Conservation (phyloP, 140 eudicot species). For the Flaveria floridana region DNA sequence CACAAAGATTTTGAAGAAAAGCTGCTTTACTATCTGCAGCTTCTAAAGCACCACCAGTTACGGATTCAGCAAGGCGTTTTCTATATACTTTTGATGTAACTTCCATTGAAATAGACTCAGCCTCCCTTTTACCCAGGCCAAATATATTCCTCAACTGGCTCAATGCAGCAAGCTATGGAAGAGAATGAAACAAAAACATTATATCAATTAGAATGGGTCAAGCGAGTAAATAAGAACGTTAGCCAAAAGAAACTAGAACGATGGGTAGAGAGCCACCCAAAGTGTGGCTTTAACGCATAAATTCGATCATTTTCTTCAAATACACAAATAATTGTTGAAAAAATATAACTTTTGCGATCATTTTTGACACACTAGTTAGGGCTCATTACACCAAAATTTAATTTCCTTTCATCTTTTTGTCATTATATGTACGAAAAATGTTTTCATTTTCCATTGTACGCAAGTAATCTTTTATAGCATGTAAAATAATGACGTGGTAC, state of each 20-base stretch:
- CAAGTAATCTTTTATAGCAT: constrained; percentile 1
- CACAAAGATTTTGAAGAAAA: constrained; percentile 88
- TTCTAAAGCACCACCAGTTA: constrained; percentile 65
- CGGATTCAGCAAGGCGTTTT: constrained; percentile 73
- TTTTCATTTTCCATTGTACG: background rate
- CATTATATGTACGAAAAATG: background rate
- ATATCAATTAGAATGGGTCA: background rate
- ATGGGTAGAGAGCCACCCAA: background rate
- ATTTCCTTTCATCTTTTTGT: background rate
- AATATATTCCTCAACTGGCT: constrained; percentile 81
- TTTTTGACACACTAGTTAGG: background rate
- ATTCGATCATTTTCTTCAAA: background rate
- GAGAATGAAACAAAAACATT: background rate
- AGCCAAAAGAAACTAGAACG: background rate
- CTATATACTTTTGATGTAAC: constrained; percentile 81
- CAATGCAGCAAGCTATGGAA: constrained; percentile 71
- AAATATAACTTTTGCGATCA: background rate
- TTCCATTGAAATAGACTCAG: constrained; percentile 73
- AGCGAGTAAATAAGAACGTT: background rate
- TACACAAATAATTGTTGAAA: background rate
- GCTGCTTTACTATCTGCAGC: constrained; percentile 94
- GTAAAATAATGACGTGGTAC: background rate
- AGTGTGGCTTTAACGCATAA: background rate
- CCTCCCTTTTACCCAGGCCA: constrained; percentile 88
- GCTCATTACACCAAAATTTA: background rate